Evolutionary conservation across 805 yeast species (phyloP).

Genomic region (Barnettozyma siamensis): DNA sequence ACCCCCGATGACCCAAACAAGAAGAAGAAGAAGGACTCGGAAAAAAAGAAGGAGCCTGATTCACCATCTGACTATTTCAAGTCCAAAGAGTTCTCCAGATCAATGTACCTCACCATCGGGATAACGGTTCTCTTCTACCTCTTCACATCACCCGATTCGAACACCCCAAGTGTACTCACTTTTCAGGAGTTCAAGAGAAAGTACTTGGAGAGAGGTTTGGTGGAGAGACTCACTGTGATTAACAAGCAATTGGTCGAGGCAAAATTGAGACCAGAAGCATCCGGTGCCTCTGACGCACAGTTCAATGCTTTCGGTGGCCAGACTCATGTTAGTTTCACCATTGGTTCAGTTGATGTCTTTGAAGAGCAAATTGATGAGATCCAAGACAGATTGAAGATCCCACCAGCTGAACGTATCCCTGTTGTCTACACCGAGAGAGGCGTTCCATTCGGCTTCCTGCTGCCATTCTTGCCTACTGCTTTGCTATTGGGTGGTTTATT

Average conservation of each 20-base stretch:
- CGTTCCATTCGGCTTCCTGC: conserved; percentile 52
- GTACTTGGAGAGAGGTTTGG: conserved; percentile 73
- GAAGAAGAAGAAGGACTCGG: conserved; percentile 18
- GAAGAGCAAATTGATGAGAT: conserved; percentile 75
- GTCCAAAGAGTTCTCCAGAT: conserved; percentile 37
- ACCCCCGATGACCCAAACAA: conserved; percentile 12
- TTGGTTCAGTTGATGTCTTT: conserved; percentile 81
- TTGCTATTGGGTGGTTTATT: conserved; percentile 69
- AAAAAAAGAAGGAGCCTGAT: conserved; percentile 24
- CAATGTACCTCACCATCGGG: conserved; percentile 34
- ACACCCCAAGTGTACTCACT: conserved; percentile 40
- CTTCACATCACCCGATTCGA: conserved; percentile 25
- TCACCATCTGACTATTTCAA: conserved; percentile 33
- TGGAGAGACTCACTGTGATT: conserved; percentile 64
- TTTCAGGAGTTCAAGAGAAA: conserved; percentile 87
- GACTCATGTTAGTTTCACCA: conserved; percentile 58
- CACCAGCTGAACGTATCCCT: conserved; percentile 69
- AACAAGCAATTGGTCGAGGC: conserved; percentile 73
- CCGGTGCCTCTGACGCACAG: conserved; percentile 54
- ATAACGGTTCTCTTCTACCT: conserved; percentile 32
- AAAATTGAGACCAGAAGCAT: conserved; percentile 25
- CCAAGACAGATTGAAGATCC: conserved; percentile 65
- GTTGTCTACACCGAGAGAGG: conserved; percentile 68
- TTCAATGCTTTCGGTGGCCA: conserved; percentile 33
- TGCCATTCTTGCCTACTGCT: conserved; percentile 76